A percentile compares a stretch with the other conserved stretches of the same genome.
These are phyloP conservation scores for Deakozyma indianensis DNA, from an alignment of 805 yeast genomes.

Conservation along the genomic window DNA sequence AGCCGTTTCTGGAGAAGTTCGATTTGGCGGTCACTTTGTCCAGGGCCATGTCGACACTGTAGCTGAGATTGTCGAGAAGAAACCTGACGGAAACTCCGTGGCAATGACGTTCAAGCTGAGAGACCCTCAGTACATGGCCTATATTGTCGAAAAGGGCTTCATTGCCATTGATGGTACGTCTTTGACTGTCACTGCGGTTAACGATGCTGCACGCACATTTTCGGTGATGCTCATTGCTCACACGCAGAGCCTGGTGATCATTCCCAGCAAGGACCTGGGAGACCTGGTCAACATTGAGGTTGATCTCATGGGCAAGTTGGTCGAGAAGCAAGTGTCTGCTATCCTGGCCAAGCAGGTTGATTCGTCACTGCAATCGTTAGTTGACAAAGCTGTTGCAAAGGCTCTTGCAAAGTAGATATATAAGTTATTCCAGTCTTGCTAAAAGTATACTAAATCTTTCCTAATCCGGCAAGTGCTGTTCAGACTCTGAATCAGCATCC, in stretches of 20 bases:
- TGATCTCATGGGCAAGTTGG: slow-evolving; percentile 82
- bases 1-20: slow-evolving; percentile 67
- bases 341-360: slow-evolving; percentile 36
- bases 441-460: too few relatives aligned
- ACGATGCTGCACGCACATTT: slow-evolving; percentile 42
- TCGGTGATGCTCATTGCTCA: slow-evolving; percentile 85
- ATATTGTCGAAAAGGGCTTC: slow-evolving; percentile 91
- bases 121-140: slow-evolving; percentile 44
- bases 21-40: slow-evolving; percentile 95
- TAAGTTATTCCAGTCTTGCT: too few relatives aligned
- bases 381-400: slow-evolving; percentile 33
- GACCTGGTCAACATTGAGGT: slow-evolving; percentile 80
- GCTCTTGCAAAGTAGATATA: slow-evolving; percentile 18
- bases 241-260: slow-evolving; percentile 68
- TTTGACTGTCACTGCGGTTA: slow-evolving; percentile 71
- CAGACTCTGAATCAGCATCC: too few relatives aligned
- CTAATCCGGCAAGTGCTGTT: too few relatives aligned
- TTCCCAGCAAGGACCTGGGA: slow-evolving; percentile 52
- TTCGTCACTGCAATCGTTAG: slow-evolving; percentile 35
- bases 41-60: slow-evolving; percentile 95
- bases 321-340: slow-evolving; percentile 68
- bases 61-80: slow-evolving; percentile 43
- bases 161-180: slow-evolving; percentile 89
- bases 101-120: slow-evolving; percentile 59
- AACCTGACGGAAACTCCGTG: slow-evolving; percentile 59